Evolutionary conservation across 768 basidiomycete genomes (phyloP), one percentile per base, ranked within the genome.

Genomic region (Suillus discolor): DNA sequence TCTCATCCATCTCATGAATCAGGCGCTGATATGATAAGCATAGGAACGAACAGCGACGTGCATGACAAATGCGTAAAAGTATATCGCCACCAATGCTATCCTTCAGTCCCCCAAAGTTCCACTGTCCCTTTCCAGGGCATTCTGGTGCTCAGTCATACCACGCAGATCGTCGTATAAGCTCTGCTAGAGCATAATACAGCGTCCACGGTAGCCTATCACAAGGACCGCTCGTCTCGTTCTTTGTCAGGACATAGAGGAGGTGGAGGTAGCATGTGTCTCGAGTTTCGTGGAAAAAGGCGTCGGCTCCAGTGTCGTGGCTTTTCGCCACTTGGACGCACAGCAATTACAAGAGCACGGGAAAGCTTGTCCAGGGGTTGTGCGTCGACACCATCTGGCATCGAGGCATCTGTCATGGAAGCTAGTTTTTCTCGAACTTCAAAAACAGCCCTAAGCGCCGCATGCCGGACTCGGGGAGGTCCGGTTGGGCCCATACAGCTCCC

Each of bases 281-380:
- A 28, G 3, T 2, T 1, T 1, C 3, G 16, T 4, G 3, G 16
- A 28, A 7, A 28, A 16, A 7, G 3, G 3, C 6, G 15, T 15
- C 16, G 28, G 15, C 8, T 28, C 15, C 16, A 11, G 25, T 53
- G 4, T 28, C 3, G 15, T 9, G 51, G 16, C 15, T 18, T 15
- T 4, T 18, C 28, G 28, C 8, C 8, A 4, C 5, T 18, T 4
- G 51, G 16, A 18, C 8, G 3, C 5, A 28, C 8, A 15, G 51
- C 16, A 28, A 25, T 53, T 15, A 57, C 23, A 8, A 57, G 12
- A 8, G n/a, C 55, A 1, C 6, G 7, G 20, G 36, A 57, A 23
- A 57, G 55, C 13, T 36, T 4, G 3, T 38, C 4, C n/a, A 57
- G n/a, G 36, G 23, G 36, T 13, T 15, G 20, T 4, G 34, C 13